These are phyloP conservation scores for Epichloe sp. DNA, from an alignment of 2,329 filamentous ascomycete genomes.

Conservation along the genomic window DNA sequence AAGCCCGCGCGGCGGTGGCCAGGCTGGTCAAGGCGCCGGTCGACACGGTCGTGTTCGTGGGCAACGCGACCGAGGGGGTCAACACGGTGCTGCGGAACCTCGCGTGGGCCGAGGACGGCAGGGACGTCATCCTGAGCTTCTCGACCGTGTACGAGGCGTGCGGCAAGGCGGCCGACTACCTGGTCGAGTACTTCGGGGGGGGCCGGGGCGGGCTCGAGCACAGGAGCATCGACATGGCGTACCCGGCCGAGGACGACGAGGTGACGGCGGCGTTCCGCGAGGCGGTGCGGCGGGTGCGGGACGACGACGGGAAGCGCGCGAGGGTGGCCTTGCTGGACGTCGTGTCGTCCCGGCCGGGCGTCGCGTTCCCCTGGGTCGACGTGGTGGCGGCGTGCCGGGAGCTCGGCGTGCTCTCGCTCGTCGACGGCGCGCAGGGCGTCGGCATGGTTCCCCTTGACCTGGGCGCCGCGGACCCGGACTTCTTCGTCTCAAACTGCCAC, in stretches of 20 bases:
- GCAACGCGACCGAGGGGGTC: slow-evolving; percentile 67
- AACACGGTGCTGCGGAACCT: slow-evolving; percentile 74
- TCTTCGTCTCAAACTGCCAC: slow-evolving; percentile 77
- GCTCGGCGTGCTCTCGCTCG: slow-evolving; percentile 53
- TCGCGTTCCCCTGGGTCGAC: slow-evolving; percentile 64
- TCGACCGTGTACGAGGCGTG: slow-evolving; percentile 67
- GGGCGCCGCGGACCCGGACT: slow-evolving; percentile 57
- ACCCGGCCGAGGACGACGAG: slow-evolving; percentile 57
- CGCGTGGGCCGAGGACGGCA: slow-evolving; percentile 50
- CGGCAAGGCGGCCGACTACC: slow-evolving; percentile 56
- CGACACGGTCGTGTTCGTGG: slow-evolving; percentile 60
- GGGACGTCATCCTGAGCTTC: slow-evolving; percentile 70
- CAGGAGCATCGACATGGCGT: slow-evolving; percentile 46
- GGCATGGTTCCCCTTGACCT: slow-evolving; percentile 68
- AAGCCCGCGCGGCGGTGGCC: slow-evolving; percentile 55
- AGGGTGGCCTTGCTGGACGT: slow-evolving; percentile 62
- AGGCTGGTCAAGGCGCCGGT: slow-evolving; percentile 50
- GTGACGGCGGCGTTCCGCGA: slow-evolving; percentile 48
- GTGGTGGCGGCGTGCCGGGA: slow-evolving; percentile 52
- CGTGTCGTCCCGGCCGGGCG: slow-evolving; percentile 64
- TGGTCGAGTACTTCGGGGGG: slow-evolving; percentile 50
- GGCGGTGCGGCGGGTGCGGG: slow-evolving; percentile 38
- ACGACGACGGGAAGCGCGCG: slow-evolving; percentile 44
- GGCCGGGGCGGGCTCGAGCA: slow-evolving; percentile 22
- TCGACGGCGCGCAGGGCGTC: slow-evolving; percentile 78